Conservation (phyloP, 1,284 basidiomycete species). For the Fomitiporia mediterranea region DNA sequence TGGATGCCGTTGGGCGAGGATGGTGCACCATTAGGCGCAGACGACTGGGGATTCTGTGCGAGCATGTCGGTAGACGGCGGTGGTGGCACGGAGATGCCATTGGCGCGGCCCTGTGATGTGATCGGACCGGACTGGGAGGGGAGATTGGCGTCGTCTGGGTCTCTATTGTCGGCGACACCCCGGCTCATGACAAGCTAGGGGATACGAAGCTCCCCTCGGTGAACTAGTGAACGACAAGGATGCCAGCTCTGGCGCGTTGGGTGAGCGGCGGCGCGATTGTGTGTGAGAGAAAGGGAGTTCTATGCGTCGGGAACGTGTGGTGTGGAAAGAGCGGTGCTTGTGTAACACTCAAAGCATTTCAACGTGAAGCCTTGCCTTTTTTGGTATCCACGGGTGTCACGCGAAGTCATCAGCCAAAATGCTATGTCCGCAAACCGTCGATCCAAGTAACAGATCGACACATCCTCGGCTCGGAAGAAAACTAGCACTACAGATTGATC, state of each 20-base stretch:
- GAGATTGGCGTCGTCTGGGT: slow-evolving; percentile 11
- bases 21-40: neutral
- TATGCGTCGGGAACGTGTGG: neutral
- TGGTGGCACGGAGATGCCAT: neutral
- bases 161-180: slow-evolving; percentile 13
- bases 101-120: neutral
- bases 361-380: neutral
- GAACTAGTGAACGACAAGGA: neutral
- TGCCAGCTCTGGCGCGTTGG: neutral
- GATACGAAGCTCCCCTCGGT: neutral
- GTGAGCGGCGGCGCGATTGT: neutral
- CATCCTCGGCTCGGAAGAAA: neutral
- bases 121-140: neutral
- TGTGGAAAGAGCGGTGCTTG: neutral
- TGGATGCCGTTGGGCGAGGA: neutral
- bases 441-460: too few species aligned
- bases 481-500: neutral
- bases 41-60: neutral
- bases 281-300: neutral
- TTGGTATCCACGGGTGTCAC: neutral
- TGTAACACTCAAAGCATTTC: slow-evolving; percentile 8
- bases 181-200: slow-evolving; percentile 18
- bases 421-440: too few species aligned
- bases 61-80: neutral
- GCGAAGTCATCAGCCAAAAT: slow-evolving; percentile 4